Conservation (phyloP, 441 rosid genomes). For the Gossypium gossypioides region DNA sequence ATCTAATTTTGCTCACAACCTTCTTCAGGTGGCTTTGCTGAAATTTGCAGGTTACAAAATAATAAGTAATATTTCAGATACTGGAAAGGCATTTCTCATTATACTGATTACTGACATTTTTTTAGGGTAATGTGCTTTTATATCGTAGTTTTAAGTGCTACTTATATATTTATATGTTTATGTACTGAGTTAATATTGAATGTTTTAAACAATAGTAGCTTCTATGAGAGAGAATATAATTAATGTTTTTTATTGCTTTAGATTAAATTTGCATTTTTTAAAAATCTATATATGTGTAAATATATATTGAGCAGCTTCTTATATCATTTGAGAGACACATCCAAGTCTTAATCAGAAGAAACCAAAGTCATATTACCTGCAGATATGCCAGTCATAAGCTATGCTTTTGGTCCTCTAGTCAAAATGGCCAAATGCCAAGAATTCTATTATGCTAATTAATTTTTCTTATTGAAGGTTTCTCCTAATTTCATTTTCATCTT, state of each 20-base stretch:
- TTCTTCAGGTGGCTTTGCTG: conserved; percentile 79
- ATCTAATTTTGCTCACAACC: conserved; percentile 7
- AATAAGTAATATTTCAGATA: conserved; percentile 65
- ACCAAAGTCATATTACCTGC: not conserved
- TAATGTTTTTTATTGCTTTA: not conserved
- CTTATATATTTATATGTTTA: not conserved
- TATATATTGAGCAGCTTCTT: not conserved
- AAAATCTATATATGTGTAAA: not conserved
- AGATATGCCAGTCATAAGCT: too few relatives aligned
- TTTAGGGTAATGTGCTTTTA: conserved; percentile 57
- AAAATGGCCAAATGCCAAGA: not conserved
- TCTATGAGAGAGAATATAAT: not conserved
- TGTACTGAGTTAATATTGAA: not conserved
- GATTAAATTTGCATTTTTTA: not conserved
- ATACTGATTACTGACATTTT: conserved; percentile 67
- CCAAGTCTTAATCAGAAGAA: not conserved
- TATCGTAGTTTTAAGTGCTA: not conserved
- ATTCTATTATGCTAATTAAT: not conserved
- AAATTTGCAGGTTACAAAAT: conserved; percentile 86
- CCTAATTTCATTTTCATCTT: not conserved
- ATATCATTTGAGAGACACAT: not conserved
- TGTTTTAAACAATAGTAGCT: not conserved
- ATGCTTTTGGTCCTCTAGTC: not conserved
- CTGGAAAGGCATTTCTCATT: conserved; percentile 85
- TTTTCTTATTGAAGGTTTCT: not conserved